Evolutionary conservation across 2,329 filamentous ascomycete species (phyloP).

Genomic region (Pseudocercospora eumusae): DNA sequence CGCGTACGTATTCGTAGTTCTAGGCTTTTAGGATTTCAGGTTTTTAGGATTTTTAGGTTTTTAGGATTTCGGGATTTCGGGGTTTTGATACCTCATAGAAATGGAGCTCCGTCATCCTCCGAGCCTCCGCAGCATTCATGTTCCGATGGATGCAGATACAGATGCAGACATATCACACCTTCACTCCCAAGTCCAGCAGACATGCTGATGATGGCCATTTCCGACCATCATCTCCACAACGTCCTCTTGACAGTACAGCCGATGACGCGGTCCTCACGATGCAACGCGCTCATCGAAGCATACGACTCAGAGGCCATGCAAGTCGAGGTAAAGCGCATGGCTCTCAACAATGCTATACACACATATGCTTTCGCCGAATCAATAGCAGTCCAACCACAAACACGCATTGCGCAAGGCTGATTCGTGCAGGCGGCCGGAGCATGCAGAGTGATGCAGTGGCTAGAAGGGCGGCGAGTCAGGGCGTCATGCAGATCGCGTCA

Average conservation of each 20-base stretch:
- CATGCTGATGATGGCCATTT: too few species aligned
- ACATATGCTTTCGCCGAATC: neutral
- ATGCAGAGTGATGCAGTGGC: constrained; percentile 25
- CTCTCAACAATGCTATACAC: neutral
- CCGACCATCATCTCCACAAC: neutral
- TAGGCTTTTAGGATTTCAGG: too few species aligned
- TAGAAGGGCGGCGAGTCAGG: constrained; percentile 20
- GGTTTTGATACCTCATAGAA: too few species aligned
- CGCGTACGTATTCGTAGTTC: too few species aligned
- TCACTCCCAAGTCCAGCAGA: too few species aligned
- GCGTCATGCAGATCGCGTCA: constrained; percentile 15
- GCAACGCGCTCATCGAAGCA: neutral
- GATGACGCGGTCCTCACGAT: neutral
- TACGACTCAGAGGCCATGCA: neutral
- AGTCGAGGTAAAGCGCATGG: neutral
- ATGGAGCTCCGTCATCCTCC: too few species aligned
- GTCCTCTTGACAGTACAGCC: neutral
- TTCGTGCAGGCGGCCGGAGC: constrained; percentile 13
- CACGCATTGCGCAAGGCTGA: constrained; percentile 10
- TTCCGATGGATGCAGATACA: too few species aligned
- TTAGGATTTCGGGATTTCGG: too few species aligned
- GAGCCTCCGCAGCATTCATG: too few species aligned
- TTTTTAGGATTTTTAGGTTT: too few species aligned
- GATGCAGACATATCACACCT: too few species aligned
- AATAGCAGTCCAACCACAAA: neutral